Evolutionary conservation across 208 protist genomes (phyloP), one percentile per base, ranked within the genome.

Genomic region (Trypanosoma congolense): DNA sequence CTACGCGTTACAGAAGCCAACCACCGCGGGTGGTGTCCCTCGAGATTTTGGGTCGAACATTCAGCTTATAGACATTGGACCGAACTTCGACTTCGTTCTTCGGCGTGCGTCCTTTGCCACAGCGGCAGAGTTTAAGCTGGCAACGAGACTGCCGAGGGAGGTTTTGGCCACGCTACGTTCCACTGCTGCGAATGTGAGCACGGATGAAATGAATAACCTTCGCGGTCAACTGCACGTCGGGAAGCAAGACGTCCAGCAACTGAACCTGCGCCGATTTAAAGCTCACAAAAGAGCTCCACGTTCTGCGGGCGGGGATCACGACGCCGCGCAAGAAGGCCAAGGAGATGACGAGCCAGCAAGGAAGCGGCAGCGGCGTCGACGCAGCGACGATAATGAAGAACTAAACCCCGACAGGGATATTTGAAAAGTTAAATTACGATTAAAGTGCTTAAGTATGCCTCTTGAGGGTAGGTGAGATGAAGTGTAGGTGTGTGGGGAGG

Each of bases 201-300:
- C 65, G 0, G 87, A 94, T 58, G 68, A 54, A 4, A 77, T 91
- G 64, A 55, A 78, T 28, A 92, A 91, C 64, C 71, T 94, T 3
- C 70, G 73, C 33, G 87, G 87, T 1, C 87, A 94, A 57, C 65
- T 94, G 3, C 87, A 94, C 68, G 81, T 94, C 9, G 87, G 87
- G 18, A 80, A 75, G 29, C 83, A 91, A 41, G 75, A 90, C 56
- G 56, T 90, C 0, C 44, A 61, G 8, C 70, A 81, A 40, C 72
- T 94, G 12, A 90, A 85, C 47, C 77, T 92, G 6, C 83, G 87
- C 9, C 74, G 83, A 38, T 94, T 94, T 64, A 90, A 92, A 56
- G 83, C 87, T 2, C 77, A 94, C 67, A 64, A 76, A 57, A 70
- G 60, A 22, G 44, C 45, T 28, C 2, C 14, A 21, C 60, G 59